phyloP scores from a whole-genome alignment of 164 flowering plant species.

The Saururus chinensis region DNA sequence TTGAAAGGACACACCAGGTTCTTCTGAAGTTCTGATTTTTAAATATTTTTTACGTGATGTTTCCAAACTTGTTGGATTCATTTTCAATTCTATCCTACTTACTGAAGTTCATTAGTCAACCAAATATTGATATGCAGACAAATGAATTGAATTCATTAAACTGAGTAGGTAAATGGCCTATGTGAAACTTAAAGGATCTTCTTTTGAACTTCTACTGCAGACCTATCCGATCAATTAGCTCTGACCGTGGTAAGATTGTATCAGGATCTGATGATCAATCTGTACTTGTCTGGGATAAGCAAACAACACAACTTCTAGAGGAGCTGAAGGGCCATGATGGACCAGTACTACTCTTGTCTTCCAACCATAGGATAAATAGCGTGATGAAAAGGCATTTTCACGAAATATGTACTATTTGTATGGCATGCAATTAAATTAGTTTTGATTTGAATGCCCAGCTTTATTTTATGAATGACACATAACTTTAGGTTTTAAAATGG shows the following conservation, averaged over 20 bases:
- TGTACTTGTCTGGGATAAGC: conserved; percentile 97
- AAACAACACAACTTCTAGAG: conserved; percentile 78
- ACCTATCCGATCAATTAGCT: conserved; percentile 81
- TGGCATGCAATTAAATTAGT: too few species aligned
- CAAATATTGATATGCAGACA: neutral
- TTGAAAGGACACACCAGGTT: conserved; percentile 84
- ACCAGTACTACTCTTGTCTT: conserved; percentile 32
- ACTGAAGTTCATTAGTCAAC: neutral
- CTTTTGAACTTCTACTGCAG: conserved; percentile 26
- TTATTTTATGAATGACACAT: too few species aligned
- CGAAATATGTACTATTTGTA: neutral
- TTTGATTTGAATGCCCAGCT: too few species aligned
- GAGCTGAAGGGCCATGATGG: conserved; percentile 93
- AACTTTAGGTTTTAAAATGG: too few species aligned
- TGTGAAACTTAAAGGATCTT: neutral
- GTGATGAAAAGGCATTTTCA: neutral
- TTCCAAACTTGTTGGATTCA: neutral
- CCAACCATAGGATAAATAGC: too few species aligned
- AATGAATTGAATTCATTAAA: too few species aligned
- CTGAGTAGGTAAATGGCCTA: too few species aligned
- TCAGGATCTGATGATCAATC: conserved; percentile 96
- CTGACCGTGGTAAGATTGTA: conserved; percentile 84
- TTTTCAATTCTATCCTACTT: neutral
- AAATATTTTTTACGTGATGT: neutral
- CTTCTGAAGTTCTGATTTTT: neutral